Base-by-base conservation (phyloP, 139 green algal genomes). In the Diplosphaera chodatii region DNA sequence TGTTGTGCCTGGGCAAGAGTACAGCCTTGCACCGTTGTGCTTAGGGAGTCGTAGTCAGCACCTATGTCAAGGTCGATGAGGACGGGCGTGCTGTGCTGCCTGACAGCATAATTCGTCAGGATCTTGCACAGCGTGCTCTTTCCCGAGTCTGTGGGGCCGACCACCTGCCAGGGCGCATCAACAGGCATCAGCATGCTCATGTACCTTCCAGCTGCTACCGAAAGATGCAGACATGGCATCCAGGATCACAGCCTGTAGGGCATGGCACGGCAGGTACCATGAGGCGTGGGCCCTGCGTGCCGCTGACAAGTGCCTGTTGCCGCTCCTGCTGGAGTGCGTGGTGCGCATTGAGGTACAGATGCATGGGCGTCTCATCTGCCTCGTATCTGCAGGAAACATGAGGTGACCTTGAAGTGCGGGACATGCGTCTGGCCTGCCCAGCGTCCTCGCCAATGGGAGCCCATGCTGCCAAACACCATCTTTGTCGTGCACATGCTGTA, bases 21-120 rank as follows among this genome's bases (percentile, higher is more conserved):
- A n/a, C n/a, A n/a, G n/a, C n/a, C n/a, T n/a, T n/a, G n/a, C n/a
- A n/a, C n/a, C n/a, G n/a, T n/a, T n/a, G n/a, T n/a, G n/a, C n/a
- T n/a, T n/a, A n/a, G n/a, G n/a, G n/a, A n/a, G n/a, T n/a, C n/a
- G n/a, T n/a, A n/a, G n/a, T n/a, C n/a, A n/a, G n/a, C 64, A 82
- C 90, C 93, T 28, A 97, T 91, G 81, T 98, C 93, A 27, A 98
- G 75, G 76, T 98, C 93, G 18, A 93, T 87, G 55, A 91, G 85
- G 0, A 82, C 88, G 22, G 93, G 91, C 2, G 84, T 69, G 77
- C 85, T 93, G 22, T 77, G 82, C 3, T 32, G 59, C 1, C 93
- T 80, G 55, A 93, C 86, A 4, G 87, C 94, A 74, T 94, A 98
- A 73, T 96, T 97, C n/a, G 90, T 69, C 68, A 98, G 83, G 27